Evolutionary conservation across 2,329 filamentous ascomycete genomes (phyloP).

Genomic region (Trichoderma sp.): DNA sequence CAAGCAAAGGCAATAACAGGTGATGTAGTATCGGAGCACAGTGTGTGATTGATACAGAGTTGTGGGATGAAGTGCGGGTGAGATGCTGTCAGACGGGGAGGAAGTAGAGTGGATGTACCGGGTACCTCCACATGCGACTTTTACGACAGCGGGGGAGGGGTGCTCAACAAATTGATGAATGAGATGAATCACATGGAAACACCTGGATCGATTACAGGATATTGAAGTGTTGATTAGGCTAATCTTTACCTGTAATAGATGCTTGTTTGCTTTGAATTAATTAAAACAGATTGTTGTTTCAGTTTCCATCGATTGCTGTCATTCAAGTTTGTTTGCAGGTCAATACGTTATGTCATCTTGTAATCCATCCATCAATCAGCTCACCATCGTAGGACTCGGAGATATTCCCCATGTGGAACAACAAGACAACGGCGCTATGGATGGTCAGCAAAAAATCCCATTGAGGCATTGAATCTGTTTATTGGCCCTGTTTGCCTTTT

Average conservation of each 20-base stretch:
- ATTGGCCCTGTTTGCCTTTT: neutral
- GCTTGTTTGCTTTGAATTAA: neutral
- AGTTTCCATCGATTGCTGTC: neutral
- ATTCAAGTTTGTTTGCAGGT: neutral
- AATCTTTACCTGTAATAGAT: neutral
- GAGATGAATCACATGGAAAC: neutral
- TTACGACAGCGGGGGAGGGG: neutral
- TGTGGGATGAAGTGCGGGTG: neutral
- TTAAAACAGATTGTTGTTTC: neutral
- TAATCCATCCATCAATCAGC: neutral
- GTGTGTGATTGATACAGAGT: neutral
- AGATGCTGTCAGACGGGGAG: neutral
- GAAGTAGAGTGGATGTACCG: neutral
- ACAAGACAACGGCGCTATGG: neutral
- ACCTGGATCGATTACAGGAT: neutral
- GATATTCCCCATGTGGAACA: neutral
- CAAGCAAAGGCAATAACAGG: neutral
- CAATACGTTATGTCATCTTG: neutral
- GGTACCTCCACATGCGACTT: neutral
- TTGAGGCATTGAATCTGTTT: neutral
- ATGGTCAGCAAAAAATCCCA: neutral
- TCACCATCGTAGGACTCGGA: neutral
- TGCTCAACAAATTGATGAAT: neutral
- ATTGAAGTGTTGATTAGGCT: neutral
- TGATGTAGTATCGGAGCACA: neutral